Percentiles rank a stretch among this genome's conserved stretches.
Conservation (phyloP, 1,139 yeast genomes). For the Scheffersomyces quercinus region DNA sequence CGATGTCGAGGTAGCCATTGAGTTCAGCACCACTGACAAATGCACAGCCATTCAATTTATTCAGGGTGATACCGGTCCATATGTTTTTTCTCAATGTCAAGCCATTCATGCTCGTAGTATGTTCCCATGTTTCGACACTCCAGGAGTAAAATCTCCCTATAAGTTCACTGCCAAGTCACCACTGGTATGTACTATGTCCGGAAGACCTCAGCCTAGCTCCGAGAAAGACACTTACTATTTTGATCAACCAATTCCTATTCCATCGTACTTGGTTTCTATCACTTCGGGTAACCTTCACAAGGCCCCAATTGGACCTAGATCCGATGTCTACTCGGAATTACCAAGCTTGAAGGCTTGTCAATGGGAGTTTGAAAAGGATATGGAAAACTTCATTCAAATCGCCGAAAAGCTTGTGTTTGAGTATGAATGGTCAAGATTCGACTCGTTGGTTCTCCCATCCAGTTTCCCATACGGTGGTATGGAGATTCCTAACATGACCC, state of each 20-base stretch:
- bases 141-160: conserved; percentile 37
- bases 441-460: conserved; percentile 34
- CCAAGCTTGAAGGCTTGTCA: conserved; percentile 28
- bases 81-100: conserved; percentile 45
- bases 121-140: conserved; percentile 48
- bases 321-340: conserved; percentile 31
- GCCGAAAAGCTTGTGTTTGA: conserved; percentile 34
- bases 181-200: conserved; percentile 37
- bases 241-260: conserved; percentile 38
- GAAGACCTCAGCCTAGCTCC: conserved; percentile 23
- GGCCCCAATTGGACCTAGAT: conserved; percentile 38
- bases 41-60: conserved; percentile 45
- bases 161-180: conserved; percentile 33
- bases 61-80: conserved; percentile 39
- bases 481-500: conserved; percentile 42
- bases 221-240: conserved; percentile 19
- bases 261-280: conserved; percentile 36
- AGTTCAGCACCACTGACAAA: conserved; percentile 33
- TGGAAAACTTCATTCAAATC: conserved; percentile 34
- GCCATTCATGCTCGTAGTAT: conserved; percentile 45
- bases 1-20: conserved; percentile 17
- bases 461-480: conserved; percentile 43
- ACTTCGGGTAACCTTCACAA: conserved; percentile 34
- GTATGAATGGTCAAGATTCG: conserved; percentile 37
- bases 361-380: conserved; percentile 40